phyloP scores from a whole-genome alignment of 2,329 filamentous ascomycete species.

The Laburnicola sp. region DNA sequence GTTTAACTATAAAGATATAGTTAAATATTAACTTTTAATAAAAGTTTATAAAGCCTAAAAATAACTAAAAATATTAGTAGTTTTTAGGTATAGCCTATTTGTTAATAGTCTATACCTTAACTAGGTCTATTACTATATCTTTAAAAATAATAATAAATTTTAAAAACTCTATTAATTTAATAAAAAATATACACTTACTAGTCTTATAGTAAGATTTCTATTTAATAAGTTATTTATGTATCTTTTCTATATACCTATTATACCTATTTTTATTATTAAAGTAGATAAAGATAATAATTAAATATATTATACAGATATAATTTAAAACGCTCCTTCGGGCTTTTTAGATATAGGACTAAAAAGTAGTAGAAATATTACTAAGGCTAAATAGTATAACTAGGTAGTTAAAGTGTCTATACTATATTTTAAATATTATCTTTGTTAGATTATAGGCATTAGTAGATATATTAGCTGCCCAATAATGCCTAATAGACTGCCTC shows the following conservation, averaged over 20 bases:
- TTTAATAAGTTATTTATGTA: not conserved
- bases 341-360: too few relatives aligned
- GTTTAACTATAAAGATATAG: not conserved
- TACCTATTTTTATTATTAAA: not conserved
- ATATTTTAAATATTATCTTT: too few relatives aligned
- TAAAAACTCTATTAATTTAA: not conserved
- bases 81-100: not conserved
- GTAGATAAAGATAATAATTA: not conserved
- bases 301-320: too few relatives aligned
- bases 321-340: too few relatives aligned
- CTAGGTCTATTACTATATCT: not conserved
- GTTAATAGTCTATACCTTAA: not conserved
- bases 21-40: not conserved
- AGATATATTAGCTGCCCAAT: too few relatives aligned
- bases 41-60: not conserved
- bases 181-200: not conserved
- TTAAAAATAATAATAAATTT: not conserved
- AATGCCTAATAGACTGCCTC: too few relatives aligned
- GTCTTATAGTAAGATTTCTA: not conserved
- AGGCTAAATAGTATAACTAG: too few relatives aligned
- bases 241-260: not conserved
- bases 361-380: too few relatives aligned
- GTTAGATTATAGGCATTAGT: too few relatives aligned
- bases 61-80: not conserved
- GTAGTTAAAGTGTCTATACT: too few relatives aligned